Evolutionary conservation across 2,329 filamentous ascomycete genomes (phyloP).

Genomic region (Harringtonia aguacate): DNA sequence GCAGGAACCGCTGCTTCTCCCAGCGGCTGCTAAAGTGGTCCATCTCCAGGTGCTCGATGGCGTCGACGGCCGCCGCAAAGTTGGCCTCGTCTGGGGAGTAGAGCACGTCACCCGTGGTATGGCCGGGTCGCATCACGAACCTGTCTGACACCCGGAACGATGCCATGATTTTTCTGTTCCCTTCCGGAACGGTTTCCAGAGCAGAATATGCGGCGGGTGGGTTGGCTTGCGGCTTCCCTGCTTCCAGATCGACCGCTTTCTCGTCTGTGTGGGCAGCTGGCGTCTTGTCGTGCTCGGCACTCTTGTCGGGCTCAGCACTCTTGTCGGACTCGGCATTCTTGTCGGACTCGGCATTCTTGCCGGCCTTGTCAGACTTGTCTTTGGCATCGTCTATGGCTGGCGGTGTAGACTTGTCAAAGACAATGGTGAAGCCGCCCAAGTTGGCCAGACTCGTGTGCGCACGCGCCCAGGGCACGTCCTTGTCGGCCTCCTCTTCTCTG

Average conservation of each 20-base stretch:
- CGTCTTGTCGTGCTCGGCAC: too few relatives aligned
- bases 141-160: not conserved
- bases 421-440: constrained; percentile 7
- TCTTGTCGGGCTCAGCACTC: too few relatives aligned
- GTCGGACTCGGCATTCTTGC: too few relatives aligned
- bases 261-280: too few relatives aligned
- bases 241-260: too few relatives aligned
- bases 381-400: not conserved
- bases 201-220: too few relatives aligned
- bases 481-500: not conserved
- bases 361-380: too few relatives aligned
- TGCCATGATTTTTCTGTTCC: not conserved
- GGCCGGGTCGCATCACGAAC: too few relatives aligned
- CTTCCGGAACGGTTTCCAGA: too few relatives aligned
- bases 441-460: constrained; percentile 10
- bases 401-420: not conserved
- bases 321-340: too few relatives aligned
- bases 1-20: not conserved
- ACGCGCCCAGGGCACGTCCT: constrained; percentile 8
- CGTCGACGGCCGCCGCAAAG: not conserved
- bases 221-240: too few relatives aligned
- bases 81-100: not conserved
- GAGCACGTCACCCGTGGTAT: not conserved
- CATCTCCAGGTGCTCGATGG: not conserved
- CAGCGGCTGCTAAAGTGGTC: not conserved